A percentile compares a stretch with the other conserved stretches of the same genome.
Evolutionary conservation across 148 eudicot genomes (phyloP).

Genomic region (Rhododendron williamsianum): DNA sequence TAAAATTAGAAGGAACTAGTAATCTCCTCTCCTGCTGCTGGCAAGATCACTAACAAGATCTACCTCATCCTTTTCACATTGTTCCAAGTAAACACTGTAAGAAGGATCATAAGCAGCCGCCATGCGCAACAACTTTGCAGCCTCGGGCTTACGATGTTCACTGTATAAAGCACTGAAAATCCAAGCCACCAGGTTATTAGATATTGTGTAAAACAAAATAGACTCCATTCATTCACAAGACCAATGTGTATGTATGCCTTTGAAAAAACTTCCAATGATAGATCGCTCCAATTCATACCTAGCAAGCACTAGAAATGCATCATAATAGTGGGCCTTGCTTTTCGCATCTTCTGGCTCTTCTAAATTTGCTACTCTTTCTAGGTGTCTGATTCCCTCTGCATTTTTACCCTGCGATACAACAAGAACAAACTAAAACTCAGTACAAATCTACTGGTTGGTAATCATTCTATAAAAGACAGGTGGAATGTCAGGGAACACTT

Average conservation of each 20-base stretch:
- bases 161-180: slow-evolving; percentile 46
- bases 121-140: slow-evolving; percentile 41
- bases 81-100: slow-evolving; percentile 33
- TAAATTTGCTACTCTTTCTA: slow-evolving; percentile 60
- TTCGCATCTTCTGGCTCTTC: slow-evolving; percentile 64
- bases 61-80: slow-evolving; percentile 36
- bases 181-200: not conserved
- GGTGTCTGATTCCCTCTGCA: slow-evolving; percentile 58
- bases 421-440: not conserved
- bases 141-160: slow-evolving; percentile 61
- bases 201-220: not conserved
- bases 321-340: slow-evolving; percentile 68
- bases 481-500: not conserved
- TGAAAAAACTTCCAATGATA: not conserved
- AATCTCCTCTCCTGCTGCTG: slow-evolving; percentile 63
- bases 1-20: slow-evolving; percentile 24
- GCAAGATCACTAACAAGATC: slow-evolving; percentile 54
- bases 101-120: slow-evolving; percentile 49
- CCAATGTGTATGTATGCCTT: not conserved
- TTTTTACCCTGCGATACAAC: slow-evolving; percentile 40
- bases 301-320: slow-evolving; percentile 54
- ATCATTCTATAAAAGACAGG: not conserved
- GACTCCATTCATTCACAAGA: not conserved
- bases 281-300: slow-evolving; percentile 40
- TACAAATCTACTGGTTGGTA: not conserved